These are phyloP conservation scores for Pleurotus ostreatus DNA, from an alignment of 768 basidiomycete genomes.

Conservation along the genomic window DNA sequence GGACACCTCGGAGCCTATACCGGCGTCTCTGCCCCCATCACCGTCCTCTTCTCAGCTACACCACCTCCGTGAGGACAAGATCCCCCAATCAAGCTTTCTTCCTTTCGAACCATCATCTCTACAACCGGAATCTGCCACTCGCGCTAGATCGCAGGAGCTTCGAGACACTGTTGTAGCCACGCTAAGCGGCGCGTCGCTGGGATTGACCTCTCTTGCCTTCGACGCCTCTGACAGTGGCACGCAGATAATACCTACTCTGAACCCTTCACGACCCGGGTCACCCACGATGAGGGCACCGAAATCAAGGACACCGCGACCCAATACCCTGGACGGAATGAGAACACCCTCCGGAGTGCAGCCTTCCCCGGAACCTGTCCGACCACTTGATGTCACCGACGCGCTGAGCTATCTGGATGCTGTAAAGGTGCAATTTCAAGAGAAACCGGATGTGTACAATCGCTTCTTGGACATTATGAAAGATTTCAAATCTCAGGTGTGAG, in stretches of 20 bases:
- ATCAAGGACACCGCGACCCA: slow-evolving; percentile 37
- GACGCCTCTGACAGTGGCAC: neutral
- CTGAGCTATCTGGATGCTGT: slow-evolving; percentile 93
- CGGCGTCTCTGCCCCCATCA: neutral
- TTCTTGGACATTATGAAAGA: slow-evolving; percentile 99
- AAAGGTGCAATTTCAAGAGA: slow-evolving; percentile 85
- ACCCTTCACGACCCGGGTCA: neutral
- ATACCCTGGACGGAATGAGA: slow-evolving; percentile 19
- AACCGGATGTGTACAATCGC: slow-evolving; percentile 91
- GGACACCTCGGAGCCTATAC: slow-evolving; percentile 3
- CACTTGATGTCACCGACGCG: slow-evolving; percentile 90
- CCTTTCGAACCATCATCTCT: neutral
- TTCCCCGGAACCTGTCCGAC: slow-evolving; percentile 45
- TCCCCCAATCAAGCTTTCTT: neutral
- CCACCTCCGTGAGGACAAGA: neutral
- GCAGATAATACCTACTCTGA: neutral
- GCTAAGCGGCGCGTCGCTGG: too few species aligned
- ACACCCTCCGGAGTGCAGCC: slow-evolving; percentile 24
- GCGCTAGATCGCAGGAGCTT: too few species aligned
- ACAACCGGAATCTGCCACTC: neutral
- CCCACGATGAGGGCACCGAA: slow-evolving; percentile 27
- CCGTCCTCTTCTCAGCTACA: neutral
- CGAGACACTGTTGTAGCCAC: too few species aligned
- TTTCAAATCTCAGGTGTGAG: slow-evolving; percentile 93
- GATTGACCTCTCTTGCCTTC: too few species aligned